Percentiles rank a stretch among this genome's conserved stretches.
These are phyloP conservation scores for Hortaea sp. DNA, from an alignment of 2,329 filamentous ascomycete species.

Conservation along the genomic window DNA sequence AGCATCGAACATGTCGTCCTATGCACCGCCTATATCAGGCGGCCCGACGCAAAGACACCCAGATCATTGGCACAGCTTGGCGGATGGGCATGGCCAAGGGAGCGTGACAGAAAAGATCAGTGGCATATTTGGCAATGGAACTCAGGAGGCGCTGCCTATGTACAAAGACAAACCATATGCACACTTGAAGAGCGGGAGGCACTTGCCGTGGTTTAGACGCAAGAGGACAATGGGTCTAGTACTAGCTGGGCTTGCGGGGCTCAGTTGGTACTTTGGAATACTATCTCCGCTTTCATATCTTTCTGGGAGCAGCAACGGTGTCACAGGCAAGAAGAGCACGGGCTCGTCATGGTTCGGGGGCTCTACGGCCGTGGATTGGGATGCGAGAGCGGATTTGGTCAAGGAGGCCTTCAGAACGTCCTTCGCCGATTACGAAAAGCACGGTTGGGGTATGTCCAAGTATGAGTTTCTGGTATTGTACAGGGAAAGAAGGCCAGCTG, in stretches of 20 bases:
- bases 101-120: constrained; percentile 52
- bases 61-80: constrained; percentile 12
- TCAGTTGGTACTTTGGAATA: constrained; percentile 60
- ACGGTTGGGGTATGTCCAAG: constrained; percentile 73
- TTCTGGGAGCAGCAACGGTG: constrained; percentile 3
- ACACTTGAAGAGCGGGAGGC: constrained; percentile 49
- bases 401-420: constrained; percentile 83
- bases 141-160: constrained; percentile 62
- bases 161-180: constrained; percentile 98
- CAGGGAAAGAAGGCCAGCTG: background rate
- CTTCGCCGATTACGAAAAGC: constrained; percentile 84
- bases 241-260: constrained; percentile 44
- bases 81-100: constrained; percentile 10
- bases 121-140: constrained; percentile 52
- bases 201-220: constrained; percentile 49
- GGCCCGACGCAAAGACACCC: constrained; percentile 33
- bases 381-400: constrained; percentile 65
- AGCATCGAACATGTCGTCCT: background rate
- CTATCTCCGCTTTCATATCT: constrained; percentile 34
- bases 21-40: constrained; percentile 26
- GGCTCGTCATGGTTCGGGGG: constrained; percentile 15
- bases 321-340: constrained; percentile 12
- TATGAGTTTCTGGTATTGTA: constrained; percentile 6
- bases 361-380: constrained; percentile 54
- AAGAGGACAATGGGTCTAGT: constrained; percentile 51